Conservation (phyloP, 805 yeast species). For the Candida rishiriensis region DNA sequence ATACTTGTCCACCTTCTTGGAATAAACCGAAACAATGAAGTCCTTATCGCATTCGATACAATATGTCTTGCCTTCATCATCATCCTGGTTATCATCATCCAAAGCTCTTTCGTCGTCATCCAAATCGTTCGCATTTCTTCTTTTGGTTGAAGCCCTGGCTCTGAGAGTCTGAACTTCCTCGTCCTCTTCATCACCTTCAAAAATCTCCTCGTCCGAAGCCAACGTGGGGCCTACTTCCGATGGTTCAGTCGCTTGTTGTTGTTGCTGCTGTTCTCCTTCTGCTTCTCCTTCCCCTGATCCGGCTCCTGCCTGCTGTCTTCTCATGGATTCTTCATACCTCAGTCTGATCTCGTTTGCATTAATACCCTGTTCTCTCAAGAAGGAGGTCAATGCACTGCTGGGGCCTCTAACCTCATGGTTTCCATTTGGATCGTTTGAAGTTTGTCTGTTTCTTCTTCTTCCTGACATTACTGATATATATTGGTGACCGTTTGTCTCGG, state of each 20-base stretch:
- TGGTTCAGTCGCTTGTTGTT: constrained; percentile 7
- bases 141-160: constrained; percentile 24
- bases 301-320: constrained; percentile 34
- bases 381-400: constrained; percentile 87
- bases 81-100: constrained; percentile 18
- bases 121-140: constrained; percentile 36
- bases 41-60: constrained; percentile 61
- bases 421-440: constrained; percentile 5
- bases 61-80: constrained; percentile 44
- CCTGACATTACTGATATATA: constrained; percentile 16
- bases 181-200: constrained; percentile 27
- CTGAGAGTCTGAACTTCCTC: constrained; percentile 17
- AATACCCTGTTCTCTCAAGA: constrained; percentile 84
- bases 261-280: constrained; percentile 5
- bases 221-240: constrained; percentile 24
- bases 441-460: constrained; percentile 17
- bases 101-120: constrained; percentile 29
- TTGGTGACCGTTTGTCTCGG: too few species aligned
- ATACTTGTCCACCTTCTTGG: constrained; percentile 43
- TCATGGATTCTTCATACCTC: constrained; percentile 27
- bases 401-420: constrained; percentile 44
- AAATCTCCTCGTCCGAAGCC: constrained; percentile 30
- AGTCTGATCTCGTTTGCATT: constrained; percentile 71
- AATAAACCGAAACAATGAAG: constrained; percentile 63
- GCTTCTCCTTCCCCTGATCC: constrained; percentile 13